Conservation (phyloP, 805 yeast species). For the Candida chilensis region DNA sequence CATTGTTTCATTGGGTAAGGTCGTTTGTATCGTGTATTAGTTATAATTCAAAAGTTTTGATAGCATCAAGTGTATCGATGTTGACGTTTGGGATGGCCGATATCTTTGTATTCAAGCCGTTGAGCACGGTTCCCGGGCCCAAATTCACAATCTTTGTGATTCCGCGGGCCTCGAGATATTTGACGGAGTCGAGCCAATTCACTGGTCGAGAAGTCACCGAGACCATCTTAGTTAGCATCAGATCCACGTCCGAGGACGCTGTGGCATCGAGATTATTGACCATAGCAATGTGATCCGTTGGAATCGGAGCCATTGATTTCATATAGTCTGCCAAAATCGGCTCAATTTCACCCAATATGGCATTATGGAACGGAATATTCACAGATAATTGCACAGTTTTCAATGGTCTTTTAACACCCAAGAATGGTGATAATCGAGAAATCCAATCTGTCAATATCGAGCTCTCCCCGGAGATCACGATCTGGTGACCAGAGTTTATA, state of each 20-base stretch:
- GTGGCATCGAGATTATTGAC: too few relatives aligned
- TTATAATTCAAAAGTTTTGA: too few relatives aligned
- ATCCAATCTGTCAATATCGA: slow-evolving; percentile 6
- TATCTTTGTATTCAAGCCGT: not conserved
- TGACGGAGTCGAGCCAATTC: too few relatives aligned
- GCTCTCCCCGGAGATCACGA: slow-evolving; percentile 28
- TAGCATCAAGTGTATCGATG: not conserved
- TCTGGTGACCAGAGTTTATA: slow-evolving; percentile 25
- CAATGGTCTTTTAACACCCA: slow-evolving; percentile 8
- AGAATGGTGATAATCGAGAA: slow-evolving; percentile 5
- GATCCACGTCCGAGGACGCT: too few relatives aligned
- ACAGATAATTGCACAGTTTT: slow-evolving; percentile 23
- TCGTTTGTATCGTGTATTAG: too few relatives aligned
- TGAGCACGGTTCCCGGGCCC: not conserved
- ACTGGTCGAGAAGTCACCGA: too few relatives aligned
- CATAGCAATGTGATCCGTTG: too few relatives aligned
- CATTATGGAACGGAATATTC: slow-evolving; percentile 34
- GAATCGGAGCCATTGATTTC: too few relatives aligned
- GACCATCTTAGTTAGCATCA: too few relatives aligned
- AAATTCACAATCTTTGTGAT: not conserved
- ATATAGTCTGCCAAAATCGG: slow-evolving; percentile 9
- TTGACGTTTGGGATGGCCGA: not conserved
- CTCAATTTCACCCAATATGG: slow-evolving; percentile 20
- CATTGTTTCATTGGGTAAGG: too few relatives aligned
- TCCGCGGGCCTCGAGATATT: too few relatives aligned